Evolutionary conservation across 805 yeast genomes (phyloP).

Genomic region (Wickerhamomyces canadensis): DNA sequence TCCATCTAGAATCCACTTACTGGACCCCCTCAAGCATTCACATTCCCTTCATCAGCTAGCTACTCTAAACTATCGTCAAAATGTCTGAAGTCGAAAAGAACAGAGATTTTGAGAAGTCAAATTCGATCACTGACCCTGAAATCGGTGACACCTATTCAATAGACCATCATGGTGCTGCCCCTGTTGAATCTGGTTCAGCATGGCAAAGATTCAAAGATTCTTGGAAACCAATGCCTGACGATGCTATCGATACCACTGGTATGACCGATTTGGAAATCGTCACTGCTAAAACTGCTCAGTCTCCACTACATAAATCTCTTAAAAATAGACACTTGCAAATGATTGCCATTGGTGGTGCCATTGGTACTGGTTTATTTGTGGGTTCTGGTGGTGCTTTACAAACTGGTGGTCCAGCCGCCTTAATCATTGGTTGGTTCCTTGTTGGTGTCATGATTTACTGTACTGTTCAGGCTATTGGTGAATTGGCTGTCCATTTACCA

Average conservation of each 20-base stretch:
- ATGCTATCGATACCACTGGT: constrained; percentile 23
- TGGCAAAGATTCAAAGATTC: constrained; percentile 9
- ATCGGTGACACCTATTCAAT: constrained; percentile 19
- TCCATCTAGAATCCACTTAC: no score
- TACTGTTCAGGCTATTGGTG: constrained; percentile 54
- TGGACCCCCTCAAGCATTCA: no score
- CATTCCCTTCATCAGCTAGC: no score
- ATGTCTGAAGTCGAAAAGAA: neutral
- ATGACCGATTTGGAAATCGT: constrained; percentile 1
- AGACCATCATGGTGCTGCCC: constrained; percentile 3
- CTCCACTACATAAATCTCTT: constrained; percentile 48
- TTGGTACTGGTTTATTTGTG: constrained; percentile 62
- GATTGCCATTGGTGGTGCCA: constrained; percentile 61
- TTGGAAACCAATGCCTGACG: constrained; percentile 1
- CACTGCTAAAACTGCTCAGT: constrained; percentile 34
- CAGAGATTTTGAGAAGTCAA: neutral
- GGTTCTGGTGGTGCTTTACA: constrained; percentile 51
- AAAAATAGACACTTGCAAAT: constrained; percentile 54
- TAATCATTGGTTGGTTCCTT: constrained; percentile 49
- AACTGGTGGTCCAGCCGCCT: constrained; percentile 33
- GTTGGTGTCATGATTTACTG: constrained; percentile 53
- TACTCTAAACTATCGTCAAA: neutral
- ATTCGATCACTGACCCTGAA: constrained; percentile 19
- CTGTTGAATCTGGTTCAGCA: constrained; percentile 3
- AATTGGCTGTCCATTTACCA: constrained; percentile 47